Evolutionary conservation across 2,329 filamentous ascomycete species (phyloP).

Genomic region (Venturia effusa): DNA sequence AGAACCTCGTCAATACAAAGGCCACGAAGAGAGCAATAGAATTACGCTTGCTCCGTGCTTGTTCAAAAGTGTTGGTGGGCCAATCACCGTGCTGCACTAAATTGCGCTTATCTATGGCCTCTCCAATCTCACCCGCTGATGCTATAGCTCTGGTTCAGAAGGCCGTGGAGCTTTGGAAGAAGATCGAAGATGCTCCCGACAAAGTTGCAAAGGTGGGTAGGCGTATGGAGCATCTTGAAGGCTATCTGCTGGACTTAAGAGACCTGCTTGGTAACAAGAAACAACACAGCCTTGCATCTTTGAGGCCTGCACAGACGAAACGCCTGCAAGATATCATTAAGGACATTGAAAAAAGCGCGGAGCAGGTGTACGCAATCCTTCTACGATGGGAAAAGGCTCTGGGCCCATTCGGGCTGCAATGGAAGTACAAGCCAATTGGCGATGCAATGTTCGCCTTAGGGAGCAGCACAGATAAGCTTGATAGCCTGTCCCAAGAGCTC

Average conservation of each 20-base stretch:
- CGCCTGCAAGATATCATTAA: constrained; percentile 3
- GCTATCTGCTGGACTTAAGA: constrained; percentile 3
- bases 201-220: constrained; percentile 6
- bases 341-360: background rate
- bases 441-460: constrained; percentile 3
- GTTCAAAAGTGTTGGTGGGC: too few species aligned
- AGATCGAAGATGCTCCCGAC: constrained; percentile 6
- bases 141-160: constrained; percentile 5
- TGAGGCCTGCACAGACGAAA: constrained; percentile 2
- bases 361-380: constrained; percentile 8
- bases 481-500: constrained; percentile 2
- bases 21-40: too few species aligned
- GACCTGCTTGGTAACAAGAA: constrained; percentile 5
- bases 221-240: constrained; percentile 7
- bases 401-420: constrained; percentile 4
- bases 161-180: constrained; percentile 6
- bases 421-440: constrained; percentile 2
- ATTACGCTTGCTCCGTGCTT: too few species aligned
- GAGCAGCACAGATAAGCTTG: constrained; percentile 4
- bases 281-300: background rate
- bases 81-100: background rate
- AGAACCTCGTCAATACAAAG: background rate
- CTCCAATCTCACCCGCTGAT: constrained; percentile 7
- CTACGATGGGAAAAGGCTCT: constrained; percentile 1
- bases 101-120: background rate